A percentile compares a stretch with the other conserved stretches of the same genome.
These are phyloP conservation scores for Extremus antarcticus DNA, from an alignment of 495 filamentous ascomycete species.

Conservation along the genomic window DNA sequence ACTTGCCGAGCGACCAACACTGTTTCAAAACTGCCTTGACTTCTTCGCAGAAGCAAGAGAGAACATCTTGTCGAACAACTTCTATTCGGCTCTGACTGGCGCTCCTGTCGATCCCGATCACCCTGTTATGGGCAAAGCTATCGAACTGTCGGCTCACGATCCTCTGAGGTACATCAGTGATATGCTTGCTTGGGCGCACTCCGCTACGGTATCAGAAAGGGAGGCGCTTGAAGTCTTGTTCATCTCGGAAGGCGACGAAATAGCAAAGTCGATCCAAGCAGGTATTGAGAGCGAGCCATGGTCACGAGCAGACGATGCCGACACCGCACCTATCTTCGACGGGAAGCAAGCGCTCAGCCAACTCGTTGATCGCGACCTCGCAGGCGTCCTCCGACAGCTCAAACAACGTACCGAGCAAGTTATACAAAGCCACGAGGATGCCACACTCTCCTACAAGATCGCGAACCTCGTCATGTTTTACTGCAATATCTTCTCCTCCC, in stretches of 20 bases:
- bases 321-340: constrained; percentile 64
- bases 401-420: constrained; percentile 81
- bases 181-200: constrained; percentile 97
- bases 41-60: constrained; percentile 89
- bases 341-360: constrained; percentile 74
- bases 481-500: constrained; percentile 64
- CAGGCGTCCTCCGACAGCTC: constrained; percentile 63
- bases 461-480: constrained; percentile 86
- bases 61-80: constrained; percentile 75
- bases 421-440: constrained; percentile 83
- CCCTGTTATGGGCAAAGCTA: constrained; percentile 62
- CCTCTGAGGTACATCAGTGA: constrained; percentile 87
- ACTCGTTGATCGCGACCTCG: constrained; percentile 76
- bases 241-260: constrained; percentile 82
- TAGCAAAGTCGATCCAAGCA: constrained; percentile 73
- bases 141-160: constrained; percentile 88
- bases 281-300: constrained; percentile 82
- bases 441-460: constrained; percentile 78
- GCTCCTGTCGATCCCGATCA: constrained; percentile 35
- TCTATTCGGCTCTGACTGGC: constrained; percentile 83
- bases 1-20: constrained; percentile 74
- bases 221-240: constrained; percentile 89
- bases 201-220: constrained; percentile 81
- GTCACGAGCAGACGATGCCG: constrained; percentile 47
- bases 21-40: constrained; percentile 91